phyloP scores from a whole-genome alignment of 2,329 filamentous ascomycete genomes.

The Periconia macrospinosa region DNA sequence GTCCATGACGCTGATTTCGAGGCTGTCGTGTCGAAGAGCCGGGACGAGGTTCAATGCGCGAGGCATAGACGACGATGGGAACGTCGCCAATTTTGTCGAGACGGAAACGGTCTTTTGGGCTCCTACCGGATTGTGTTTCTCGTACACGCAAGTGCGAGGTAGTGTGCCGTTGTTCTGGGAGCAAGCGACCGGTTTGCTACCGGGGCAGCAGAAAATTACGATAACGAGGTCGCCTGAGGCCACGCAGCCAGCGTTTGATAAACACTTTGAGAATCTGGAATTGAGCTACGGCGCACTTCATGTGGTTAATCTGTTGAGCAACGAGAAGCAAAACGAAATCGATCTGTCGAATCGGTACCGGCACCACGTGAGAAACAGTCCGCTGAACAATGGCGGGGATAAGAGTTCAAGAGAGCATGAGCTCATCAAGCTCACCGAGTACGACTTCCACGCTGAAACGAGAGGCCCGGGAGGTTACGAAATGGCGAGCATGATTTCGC shows the following conservation, averaged over 20 bases:
- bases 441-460: slow-evolving; percentile 95
- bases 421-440: slow-evolving; percentile 79
- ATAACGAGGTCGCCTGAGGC: slow-evolving; percentile 87
- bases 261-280: slow-evolving; percentile 88
- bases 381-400: slow-evolving; percentile 65
- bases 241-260: slow-evolving; percentile 91
- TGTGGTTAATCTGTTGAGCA: slow-evolving; percentile 91
- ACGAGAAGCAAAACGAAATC: slow-evolving; percentile 80
- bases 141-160: slow-evolving; percentile 88
- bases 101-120: slow-evolving; percentile 92
- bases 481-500: slow-evolving; percentile 80
- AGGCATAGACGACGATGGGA: slow-evolving; percentile 95
- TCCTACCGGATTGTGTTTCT: slow-evolving; percentile 77
- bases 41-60: slow-evolving; percentile 97
- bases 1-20: slow-evolving; percentile 84
- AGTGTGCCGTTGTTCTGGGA: slow-evolving; percentile 98
- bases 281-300: slow-evolving; percentile 87
- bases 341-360: slow-evolving; percentile 81
- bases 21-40: slow-evolving; percentile 85
- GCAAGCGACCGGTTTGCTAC: slow-evolving; percentile 82
- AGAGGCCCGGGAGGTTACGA: slow-evolving; percentile 85
- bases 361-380: slow-evolving; percentile 73
- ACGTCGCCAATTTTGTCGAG: slow-evolving; percentile 99
- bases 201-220: slow-evolving; percentile 91
- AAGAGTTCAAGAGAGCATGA: slow-evolving; percentile 65